phyloP scores from a whole-genome alignment of 345 rosid genomes.

The Eucalyptus curtisii region DNA sequence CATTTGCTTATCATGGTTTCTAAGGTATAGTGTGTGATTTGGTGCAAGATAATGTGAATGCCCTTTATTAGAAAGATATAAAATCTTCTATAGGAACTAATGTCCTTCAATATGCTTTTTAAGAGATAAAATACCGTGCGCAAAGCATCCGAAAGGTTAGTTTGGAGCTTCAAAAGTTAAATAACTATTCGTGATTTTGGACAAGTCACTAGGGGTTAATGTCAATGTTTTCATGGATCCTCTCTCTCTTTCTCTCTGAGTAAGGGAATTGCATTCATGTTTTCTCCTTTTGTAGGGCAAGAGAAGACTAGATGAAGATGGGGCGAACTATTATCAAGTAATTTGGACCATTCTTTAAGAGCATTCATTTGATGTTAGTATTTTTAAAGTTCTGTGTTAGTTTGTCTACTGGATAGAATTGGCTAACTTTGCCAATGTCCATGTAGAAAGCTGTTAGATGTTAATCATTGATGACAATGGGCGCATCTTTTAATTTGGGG shows the following conservation, averaged over 20 bases:
- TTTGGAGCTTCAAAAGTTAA: background rate
- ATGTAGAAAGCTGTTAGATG: background rate
- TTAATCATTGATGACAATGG: background rate
- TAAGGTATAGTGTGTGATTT: background rate
- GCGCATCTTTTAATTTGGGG: background rate
- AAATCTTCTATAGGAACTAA: background rate
- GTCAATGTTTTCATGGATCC: background rate
- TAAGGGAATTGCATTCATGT: conserved; percentile 14
- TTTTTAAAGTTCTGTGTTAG: background rate
- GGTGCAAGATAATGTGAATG: background rate
- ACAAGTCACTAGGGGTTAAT: background rate
- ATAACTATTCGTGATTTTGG: background rate
- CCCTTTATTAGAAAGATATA: background rate
- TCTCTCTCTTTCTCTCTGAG: conserved; percentile 14
- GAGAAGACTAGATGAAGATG: conserved; percentile 86
- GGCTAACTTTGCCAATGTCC: background rate
- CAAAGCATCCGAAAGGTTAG: background rate
- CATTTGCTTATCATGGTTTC: background rate
- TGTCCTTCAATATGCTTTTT: background rate
- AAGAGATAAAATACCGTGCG: background rate
- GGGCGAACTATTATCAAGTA: conserved; percentile 25
- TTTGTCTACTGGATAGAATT: background rate
- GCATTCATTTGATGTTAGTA: background rate
- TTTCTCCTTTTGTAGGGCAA: conserved; percentile 71
- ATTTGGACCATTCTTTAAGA: conserved; percentile 12